A percentile compares a stretch with the other conserved stretches of the same genome.
phyloP scores from a whole-genome alignment of 2,329 filamentous ascomycete genomes.

The Diaporthe caulivora region DNA sequence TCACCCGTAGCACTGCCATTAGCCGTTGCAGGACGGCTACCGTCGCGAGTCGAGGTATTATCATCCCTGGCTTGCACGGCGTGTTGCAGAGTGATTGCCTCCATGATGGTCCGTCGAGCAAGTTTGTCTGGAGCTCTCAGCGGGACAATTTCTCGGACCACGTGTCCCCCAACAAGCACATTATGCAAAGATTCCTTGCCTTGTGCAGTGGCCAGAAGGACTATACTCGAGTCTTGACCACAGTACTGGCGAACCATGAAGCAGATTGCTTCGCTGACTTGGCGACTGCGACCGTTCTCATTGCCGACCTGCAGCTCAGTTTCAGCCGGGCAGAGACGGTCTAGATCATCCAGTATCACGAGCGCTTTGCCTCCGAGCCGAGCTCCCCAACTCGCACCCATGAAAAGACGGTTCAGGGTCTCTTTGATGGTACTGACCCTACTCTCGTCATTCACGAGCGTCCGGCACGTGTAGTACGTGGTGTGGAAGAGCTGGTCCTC shows the following conservation, averaged over 20 bases:
- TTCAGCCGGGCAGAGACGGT: slow-evolving; percentile 92
- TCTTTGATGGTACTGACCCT: slow-evolving; percentile 93
- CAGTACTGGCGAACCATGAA: slow-evolving; percentile 88
- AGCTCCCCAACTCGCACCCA: slow-evolving; percentile 91
- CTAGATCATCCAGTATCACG: slow-evolving; percentile 92
- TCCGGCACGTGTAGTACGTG: slow-evolving; percentile 87
- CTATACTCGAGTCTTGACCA: slow-evolving; percentile 81
- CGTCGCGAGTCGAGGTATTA: slow-evolving; percentile 53
- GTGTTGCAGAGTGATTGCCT: slow-evolving; percentile 77
- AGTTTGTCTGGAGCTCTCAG: slow-evolving; percentile 95
- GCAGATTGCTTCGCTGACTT: slow-evolving; percentile 90
- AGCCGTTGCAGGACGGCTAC: slow-evolving; percentile 69
- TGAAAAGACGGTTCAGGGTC: slow-evolving; percentile 84
- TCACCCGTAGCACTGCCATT: slow-evolving; percentile 65
- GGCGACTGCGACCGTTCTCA: slow-evolving; percentile 91
- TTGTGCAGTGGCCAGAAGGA: slow-evolving; percentile 90
- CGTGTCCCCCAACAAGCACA: slow-evolving; percentile 89
- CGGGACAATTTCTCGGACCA: slow-evolving; percentile 90
- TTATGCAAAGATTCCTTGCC: slow-evolving; percentile 94
- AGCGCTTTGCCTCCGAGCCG: slow-evolving; percentile 85
- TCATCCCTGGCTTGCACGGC: slow-evolving; percentile 55
- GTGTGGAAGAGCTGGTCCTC: slow-evolving; percentile 82
- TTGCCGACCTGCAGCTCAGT: slow-evolving; percentile 94
- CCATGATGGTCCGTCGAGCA: slow-evolving; percentile 83
- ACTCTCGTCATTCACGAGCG: slow-evolving; percentile 90